Percentiles rank a stretch among this genome's conserved stretches.
Conservation (phyloP, 306 rosid species). For the Prosopis cineraria region DNA sequence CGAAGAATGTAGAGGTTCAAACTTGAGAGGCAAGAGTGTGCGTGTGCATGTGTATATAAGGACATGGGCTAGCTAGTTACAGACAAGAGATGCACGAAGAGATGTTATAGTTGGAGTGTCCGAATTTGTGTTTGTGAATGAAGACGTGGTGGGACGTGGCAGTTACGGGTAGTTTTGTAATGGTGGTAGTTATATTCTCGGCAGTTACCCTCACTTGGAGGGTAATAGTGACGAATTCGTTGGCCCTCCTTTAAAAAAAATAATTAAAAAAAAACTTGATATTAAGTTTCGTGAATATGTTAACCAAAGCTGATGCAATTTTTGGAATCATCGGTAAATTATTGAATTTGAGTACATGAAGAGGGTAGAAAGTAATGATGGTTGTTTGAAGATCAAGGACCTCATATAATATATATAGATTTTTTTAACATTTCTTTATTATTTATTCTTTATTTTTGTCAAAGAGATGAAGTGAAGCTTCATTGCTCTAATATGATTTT, state of each 20-base stretch:
- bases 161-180: slow-evolving; percentile 5
- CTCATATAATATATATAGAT: too few species aligned
- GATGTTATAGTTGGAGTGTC: not conserved
- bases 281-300: not conserved
- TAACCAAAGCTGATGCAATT: not conserved
- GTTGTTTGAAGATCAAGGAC: too few species aligned
- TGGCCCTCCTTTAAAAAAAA: too few species aligned
- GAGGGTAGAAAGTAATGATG: too few species aligned
- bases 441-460: too few species aligned
- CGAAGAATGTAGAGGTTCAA: not conserved
- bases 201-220: not conserved
- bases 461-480: too few species aligned
- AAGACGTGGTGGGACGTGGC: slow-evolving; percentile 10
- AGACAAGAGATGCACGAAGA: not conserved
- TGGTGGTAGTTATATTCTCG: not conserved
- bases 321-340: too few species aligned
- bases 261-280: too few species aligned
- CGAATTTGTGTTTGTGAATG: not conserved
- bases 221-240: not conserved
- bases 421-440: too few species aligned
- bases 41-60: not conserved
- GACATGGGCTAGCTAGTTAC: not conserved
- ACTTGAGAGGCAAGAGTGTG: not conserved
- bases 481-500: too few species aligned
- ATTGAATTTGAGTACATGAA: too few species aligned